Evolutionary conservation across 768 basidiomycete genomes (phyloP), one percentile per base, ranked within the genome.

Genomic region (Termitomyces sp.): DNA sequence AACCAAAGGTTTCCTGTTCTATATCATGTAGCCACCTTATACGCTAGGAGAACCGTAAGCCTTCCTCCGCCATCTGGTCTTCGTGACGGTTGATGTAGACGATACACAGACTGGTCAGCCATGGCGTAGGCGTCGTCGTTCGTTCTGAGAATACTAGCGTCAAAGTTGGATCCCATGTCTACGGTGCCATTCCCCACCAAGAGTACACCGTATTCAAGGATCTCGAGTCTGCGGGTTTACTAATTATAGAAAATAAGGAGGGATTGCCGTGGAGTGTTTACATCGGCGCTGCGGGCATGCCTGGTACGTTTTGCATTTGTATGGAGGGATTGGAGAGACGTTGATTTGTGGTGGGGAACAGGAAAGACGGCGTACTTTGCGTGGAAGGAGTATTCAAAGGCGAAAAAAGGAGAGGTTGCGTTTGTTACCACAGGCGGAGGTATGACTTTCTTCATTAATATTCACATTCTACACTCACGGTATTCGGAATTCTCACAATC

Each of bases 231-330:
- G 42, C 48, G 1, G 53, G 55, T 10, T 59, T 68, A 48, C 38
- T 44, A 3, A 56, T 75, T 6, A 53, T 81, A 38, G 54, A 76
- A 35, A 79, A 81, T 57, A 65, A 73, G 51, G 60, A 74, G 31
- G 70, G 73, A 5, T 63, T 84, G 4, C 80, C 81, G 0, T 82
- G 77, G 79, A 71, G 74, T 0, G 67, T 67, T 0, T 81, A 76
- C 58, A 62, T 81, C 27, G 82, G 84, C 15, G 75, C 77, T 1
- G 69, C 73, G 2, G 83, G 84, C 12, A 83, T 83, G 79, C 75
- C 81, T 68, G 73, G 77, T 78, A 47, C 75, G 11, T 7, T 67
- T 5, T 15, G 29, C n/a, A 1, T 5, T 36, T 50, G n/a, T n/a
- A 12, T 2, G 1, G 3, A 2, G 5, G 15, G 3, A 32, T 12